Base-by-base conservation (phyloP, 2,329 filamentous ascomycete species). In the Mariannaea elegans region DNA sequence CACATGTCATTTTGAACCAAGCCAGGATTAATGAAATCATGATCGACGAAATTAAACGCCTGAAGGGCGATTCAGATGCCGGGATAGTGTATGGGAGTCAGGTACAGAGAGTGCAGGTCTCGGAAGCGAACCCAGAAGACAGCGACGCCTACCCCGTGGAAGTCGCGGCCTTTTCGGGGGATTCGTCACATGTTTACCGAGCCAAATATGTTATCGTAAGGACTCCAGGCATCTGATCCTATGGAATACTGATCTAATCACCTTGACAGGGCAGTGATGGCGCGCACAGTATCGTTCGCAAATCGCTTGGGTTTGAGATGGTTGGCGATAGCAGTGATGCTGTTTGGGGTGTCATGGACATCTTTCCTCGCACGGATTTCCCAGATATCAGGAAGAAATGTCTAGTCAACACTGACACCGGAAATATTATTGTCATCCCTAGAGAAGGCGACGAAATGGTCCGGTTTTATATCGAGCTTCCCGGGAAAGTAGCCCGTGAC, bases 361-460 rank as follows among this genome's bases (percentile, higher is more conserved):
- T 65, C 27, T 56, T 51, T 18, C 80, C 82, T 1, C 78, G 76
- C 29, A 88, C 86, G 2, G 75, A 83, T 61, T 89, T 88, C 59
- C 86, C 87, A 0, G 87, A 90, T 63, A 86, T 90, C 51, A 81
- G 87, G 46, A 82, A 83, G 65, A 83, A 86, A 21, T 45, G 44
- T 18, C 16, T 45, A 0, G 79, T 89, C 23, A 83, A 85, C 63
- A 86, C 85, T 0, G 72, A 76, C 0, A 75, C 78, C 1, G 86
- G 87, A 1, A 86, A 80, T 39, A 73, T 89, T 19, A 78, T 90
- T 62, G 82, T 89, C 47, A 88, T 90, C 29, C 87, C 87, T 0
- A 79, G 87, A 10, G 87, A 89, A 68, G 63, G 63, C 2, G 82
- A 84, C 54, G 77, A 76, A 23, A 73, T 90, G 62, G 84, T 83